Percentiles rank a stretch among this genome's conserved stretches.
Conservation (phyloP, 129 eudicot species). For the Arctium minus region DNA sequence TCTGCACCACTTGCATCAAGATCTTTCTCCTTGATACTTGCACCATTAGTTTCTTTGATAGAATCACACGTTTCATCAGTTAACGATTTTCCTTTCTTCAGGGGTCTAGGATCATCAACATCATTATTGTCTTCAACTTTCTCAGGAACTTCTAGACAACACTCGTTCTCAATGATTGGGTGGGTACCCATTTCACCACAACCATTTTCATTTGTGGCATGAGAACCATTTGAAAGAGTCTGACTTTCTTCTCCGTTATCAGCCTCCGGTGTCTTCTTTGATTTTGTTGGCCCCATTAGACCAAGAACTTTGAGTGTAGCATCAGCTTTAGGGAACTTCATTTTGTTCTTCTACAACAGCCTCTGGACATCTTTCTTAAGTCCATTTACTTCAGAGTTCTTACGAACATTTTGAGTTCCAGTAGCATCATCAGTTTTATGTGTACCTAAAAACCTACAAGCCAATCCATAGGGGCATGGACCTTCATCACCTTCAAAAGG, state of each 20-base stretch:
- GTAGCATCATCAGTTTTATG: conserved; percentile 45
- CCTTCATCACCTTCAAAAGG: conserved; percentile 60
- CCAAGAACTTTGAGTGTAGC: conserved; percentile 77
- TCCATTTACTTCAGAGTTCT: conserved; percentile 61
- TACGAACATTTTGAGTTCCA: conserved; percentile 22
- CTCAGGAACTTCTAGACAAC: conserved; percentile 30
- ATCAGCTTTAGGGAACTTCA: conserved; percentile 83
- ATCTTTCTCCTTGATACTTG: conserved; percentile 28
- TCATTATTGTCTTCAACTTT: conserved; percentile 30
- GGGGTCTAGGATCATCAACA: conserved; percentile 51
- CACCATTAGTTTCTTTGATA: conserved; percentile 33
- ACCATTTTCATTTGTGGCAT: conserved; percentile 36
- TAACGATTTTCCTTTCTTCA: conserved; percentile 55
- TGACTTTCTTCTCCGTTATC: conserved; percentile 38
- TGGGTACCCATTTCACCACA: conserved; percentile 21
- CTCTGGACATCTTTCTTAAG: conserved; percentile 82
- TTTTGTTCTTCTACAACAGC: conserved; percentile 90
- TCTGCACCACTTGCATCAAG: conserved; percentile 17
- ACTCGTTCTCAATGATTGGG: conserved; percentile 10
- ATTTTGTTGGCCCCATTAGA: conserved; percentile 47
- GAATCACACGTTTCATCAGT: conserved; percentile 27
- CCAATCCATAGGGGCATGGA: conserved; percentile 83
- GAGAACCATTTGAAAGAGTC: conserved; percentile 33
- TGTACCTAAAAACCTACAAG: conserved; percentile 77
- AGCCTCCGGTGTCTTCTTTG: conserved; percentile 33